A percentile compares a stretch with the other conserved stretches of the same genome.
These are phyloP conservation scores for Carpinus viminea DNA, from an alignment of 306 rosid genomes.

Conservation along the genomic window DNA sequence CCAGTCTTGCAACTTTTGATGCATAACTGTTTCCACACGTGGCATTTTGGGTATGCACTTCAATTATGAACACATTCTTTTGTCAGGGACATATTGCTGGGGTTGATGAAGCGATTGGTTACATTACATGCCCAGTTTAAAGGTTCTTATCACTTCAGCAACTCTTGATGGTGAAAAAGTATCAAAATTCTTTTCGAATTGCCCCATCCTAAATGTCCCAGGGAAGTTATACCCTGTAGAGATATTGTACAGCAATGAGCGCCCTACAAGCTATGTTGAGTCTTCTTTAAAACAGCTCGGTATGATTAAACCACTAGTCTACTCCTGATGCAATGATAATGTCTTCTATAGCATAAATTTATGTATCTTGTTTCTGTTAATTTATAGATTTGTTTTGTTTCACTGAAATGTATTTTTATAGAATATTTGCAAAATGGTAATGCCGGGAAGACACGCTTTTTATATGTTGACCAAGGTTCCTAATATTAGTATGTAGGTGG, in stretches of 20 bases:
- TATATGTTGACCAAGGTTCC: background rate
- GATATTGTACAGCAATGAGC: conserved; percentile 78
- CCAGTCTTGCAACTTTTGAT: background rate
- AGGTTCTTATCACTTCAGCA: conserved; percentile 89
- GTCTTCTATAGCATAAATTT: background rate
- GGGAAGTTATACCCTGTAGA: conserved; percentile 93
- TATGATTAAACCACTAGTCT: conserved; percentile 33
- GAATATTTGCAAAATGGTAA: background rate
- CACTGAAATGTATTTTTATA: background rate
- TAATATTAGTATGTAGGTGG: background rate
- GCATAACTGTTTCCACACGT: background rate
- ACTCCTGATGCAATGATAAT: conserved; percentile 4
- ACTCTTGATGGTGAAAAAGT: conserved; percentile 95
- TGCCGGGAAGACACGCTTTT: background rate
- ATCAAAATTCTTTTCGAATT: conserved; percentile 70
- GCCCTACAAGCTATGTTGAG: conserved; percentile 71
- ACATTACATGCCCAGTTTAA: conserved; percentile 63
- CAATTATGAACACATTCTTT: conserved; percentile 9
- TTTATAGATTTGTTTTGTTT: conserved; percentile 9
- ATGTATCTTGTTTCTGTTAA: conserved; percentile 5
- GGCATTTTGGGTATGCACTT: conserved; percentile 12
- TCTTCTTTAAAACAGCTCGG: conserved; percentile 75
- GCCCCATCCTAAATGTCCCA: conserved; percentile 77
- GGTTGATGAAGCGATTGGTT: conserved; percentile 83
- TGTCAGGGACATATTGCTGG: conserved; percentile 81